These are phyloP conservation scores for Haplosporangium sp. DNA, from an alignment of 371 early-diverging fungal species.

Conservation along the genomic window DNA sequence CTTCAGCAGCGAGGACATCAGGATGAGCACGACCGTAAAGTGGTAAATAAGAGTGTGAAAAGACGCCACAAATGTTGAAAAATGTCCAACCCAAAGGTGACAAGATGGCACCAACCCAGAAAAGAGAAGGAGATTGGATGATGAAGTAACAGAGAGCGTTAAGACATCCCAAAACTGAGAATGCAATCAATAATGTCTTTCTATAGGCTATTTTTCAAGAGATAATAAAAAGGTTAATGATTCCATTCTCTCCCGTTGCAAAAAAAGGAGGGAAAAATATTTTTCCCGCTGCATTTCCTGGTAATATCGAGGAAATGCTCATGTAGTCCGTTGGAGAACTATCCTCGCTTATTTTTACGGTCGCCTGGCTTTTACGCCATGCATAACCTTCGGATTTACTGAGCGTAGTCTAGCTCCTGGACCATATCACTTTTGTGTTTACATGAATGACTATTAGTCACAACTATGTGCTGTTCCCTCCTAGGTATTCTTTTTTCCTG, in stretches of 20 bases:
- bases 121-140: slow-evolving; percentile 22
- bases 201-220: slow-evolving; percentile 27
- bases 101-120: slow-evolving; percentile 42
- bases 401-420: not conserved
- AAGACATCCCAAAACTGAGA: slow-evolving; percentile 39
- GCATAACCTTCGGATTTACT: not conserved
- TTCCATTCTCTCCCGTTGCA: not conserved
- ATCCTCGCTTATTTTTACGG: too few species aligned
- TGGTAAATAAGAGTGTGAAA: slow-evolving; percentile 69
- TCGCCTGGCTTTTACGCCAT: too few species aligned
- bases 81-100: slow-evolving; percentile 34
- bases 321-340: too few species aligned
- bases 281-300: too few species aligned
- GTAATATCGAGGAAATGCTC: too few species aligned
- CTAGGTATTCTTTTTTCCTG: not conserved
- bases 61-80: slow-evolving; percentile 58
- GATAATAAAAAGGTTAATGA: not conserved
- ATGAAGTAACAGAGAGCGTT: slow-evolving; percentile 22
- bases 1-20: slow-evolving; percentile 49
- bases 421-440: not conserved
- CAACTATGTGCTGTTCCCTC: too few species aligned
- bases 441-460: not conserved
- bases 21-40: slow-evolving; percentile 64
- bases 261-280: too few species aligned
- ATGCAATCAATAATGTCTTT: slow-evolving; percentile 32